Percentiles rank a stretch among this genome's conserved stretches.
These are phyloP conservation scores for Ogataea naganishii DNA, from an alignment of 805 yeast genomes.

Conservation along the genomic window DNA sequence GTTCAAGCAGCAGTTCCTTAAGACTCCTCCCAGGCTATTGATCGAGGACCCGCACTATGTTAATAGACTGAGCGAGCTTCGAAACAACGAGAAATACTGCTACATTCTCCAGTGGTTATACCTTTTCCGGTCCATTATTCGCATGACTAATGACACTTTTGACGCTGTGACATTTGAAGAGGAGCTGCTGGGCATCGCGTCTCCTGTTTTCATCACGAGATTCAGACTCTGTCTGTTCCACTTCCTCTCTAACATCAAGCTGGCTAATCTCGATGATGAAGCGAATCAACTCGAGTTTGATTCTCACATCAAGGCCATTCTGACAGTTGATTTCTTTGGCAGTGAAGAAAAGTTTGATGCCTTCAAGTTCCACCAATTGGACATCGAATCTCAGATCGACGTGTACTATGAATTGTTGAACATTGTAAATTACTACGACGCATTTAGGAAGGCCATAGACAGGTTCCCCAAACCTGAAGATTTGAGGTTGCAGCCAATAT, in stretches of 20 bases:
- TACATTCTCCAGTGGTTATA: conserved; percentile 48
- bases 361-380: conserved; percentile 29
- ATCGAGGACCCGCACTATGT: conserved; percentile 30
- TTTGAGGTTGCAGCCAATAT: conserved; percentile 14
- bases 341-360: conserved; percentile 10
- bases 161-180: conserved; percentile 55
- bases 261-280: conserved; percentile 12
- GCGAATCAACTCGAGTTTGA: conserved; percentile 20
- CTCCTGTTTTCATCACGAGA: conserved; percentile 33
- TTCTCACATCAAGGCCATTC: too few relatives aligned
- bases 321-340: conserved; percentile 5
- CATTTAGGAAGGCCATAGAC: conserved; percentile 42
- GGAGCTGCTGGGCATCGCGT: conserved; percentile 40
- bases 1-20: conserved; percentile 24
- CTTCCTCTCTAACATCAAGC: conserved; percentile 27
- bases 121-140: conserved; percentile 41
- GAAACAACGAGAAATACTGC: conserved; percentile 29
- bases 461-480: conserved; percentile 19
- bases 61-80: conserved; percentile 19
- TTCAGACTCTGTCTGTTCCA: conserved; percentile 34
- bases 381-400: conserved; percentile 39
- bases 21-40: conserved; percentile 28
- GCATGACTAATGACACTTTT: conserved; percentile 40
- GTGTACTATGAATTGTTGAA: conserved; percentile 35
- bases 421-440: conserved; percentile 32